These are phyloP conservation scores for Xylaria sp. DNA, from an alignment of 2,329 filamentous ascomycete genomes.

Conservation along the genomic window DNA sequence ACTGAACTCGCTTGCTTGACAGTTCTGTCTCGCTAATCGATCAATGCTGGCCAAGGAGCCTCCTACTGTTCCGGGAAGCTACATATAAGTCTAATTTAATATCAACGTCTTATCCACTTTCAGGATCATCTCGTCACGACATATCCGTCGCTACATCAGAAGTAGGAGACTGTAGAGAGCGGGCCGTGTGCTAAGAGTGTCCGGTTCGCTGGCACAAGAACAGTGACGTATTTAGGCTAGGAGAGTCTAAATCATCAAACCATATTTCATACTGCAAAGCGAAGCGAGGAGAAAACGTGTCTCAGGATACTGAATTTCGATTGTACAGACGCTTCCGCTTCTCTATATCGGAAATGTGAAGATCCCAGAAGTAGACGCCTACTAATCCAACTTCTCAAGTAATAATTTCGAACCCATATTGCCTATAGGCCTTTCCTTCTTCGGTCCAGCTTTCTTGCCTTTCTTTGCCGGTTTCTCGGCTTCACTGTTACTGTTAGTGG, in stretches of 20 bases:
- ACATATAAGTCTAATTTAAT: background rate
- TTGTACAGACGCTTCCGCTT: conserved; percentile 17
- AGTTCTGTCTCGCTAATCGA: too few species aligned
- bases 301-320: conserved; percentile 12
- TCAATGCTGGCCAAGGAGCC: too few species aligned
- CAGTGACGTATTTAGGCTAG: background rate
- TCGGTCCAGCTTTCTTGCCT: conserved; percentile 54
- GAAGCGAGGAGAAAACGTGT: background rate
- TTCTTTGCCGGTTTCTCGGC: conserved; percentile 54
- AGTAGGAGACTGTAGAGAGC: background rate
- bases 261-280: background rate
- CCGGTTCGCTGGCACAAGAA: background rate
- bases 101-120: background rate
- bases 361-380: conserved; percentile 1
- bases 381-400: conserved; percentile 63
- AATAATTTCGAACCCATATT: conserved; percentile 72
- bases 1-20: background rate
- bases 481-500: conserved; percentile 60
- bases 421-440: conserved; percentile 60
- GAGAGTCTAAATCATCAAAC: background rate
- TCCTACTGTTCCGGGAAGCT: background rate
- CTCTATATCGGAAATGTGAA: conserved; percentile 18
- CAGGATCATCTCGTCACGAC: background rate
- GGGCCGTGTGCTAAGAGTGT: conserved; percentile 7
- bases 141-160: background rate